These are phyloP conservation scores for Fragilaria crotonensis DNA, from an alignment of 108 stramenopile species.

Conservation along the genomic window DNA sequence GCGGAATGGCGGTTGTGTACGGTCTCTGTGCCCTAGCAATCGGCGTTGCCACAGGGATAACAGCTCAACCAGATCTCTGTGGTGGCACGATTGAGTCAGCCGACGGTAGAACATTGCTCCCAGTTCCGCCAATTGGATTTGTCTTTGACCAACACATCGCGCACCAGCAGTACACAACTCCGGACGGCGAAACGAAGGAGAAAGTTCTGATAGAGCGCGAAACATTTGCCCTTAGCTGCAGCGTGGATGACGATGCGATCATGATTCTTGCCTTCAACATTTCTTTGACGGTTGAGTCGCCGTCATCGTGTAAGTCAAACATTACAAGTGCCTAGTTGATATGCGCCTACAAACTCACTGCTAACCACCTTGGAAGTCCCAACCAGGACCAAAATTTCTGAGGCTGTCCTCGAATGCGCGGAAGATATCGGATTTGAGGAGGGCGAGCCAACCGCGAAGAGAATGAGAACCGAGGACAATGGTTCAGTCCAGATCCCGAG, in stretches of 20 bases:
- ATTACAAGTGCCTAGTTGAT: too few relatives aligned
- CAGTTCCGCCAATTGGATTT: slow-evolving; percentile 54
- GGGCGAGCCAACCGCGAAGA: not conserved
- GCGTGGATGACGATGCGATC: slow-evolving; percentile 28
- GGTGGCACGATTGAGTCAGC: slow-evolving; percentile 41
- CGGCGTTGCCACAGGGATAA: slow-evolving; percentile 53
- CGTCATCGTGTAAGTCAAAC: slow-evolving; percentile 39
- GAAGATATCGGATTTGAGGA: too few relatives aligned
- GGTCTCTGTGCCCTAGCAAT: slow-evolving; percentile 63
- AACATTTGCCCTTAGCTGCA: slow-evolving; percentile 54
- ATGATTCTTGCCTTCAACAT: slow-evolving; percentile 47
- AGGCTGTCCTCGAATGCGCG: too few relatives aligned
- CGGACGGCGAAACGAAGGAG: slow-evolving; percentile 53
- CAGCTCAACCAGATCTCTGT: slow-evolving; percentile 58
- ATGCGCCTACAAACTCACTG: too few relatives aligned
- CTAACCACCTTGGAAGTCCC: too few relatives aligned
- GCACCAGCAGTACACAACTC: slow-evolving; percentile 39
- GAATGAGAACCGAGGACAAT: not conserved
- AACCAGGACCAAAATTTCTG: too few relatives aligned
- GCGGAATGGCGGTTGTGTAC: slow-evolving; percentile 72
- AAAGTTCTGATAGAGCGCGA: slow-evolving; percentile 44
- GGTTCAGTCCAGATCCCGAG: not conserved
- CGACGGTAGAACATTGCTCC: slow-evolving; percentile 32
- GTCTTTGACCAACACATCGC: slow-evolving; percentile 55
- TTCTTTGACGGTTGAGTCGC: slow-evolving; percentile 41